phyloP scores from a whole-genome alignment of 306 rosid species.

The apple (Malus domestica) region DNA sequence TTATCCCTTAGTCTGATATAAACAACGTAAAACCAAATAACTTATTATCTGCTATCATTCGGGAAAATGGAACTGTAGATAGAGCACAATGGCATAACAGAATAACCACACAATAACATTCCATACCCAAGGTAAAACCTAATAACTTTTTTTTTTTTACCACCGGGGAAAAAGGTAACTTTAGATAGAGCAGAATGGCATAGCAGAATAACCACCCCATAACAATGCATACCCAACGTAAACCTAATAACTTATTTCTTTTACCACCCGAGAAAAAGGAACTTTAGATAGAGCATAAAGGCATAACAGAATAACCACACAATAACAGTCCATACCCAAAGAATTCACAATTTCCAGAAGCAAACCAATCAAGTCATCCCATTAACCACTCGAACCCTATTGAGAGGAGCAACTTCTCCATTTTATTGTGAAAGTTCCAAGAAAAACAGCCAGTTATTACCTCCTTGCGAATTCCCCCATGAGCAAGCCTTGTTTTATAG shows the following conservation, averaged over 20 bases:
- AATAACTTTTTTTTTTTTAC: too few relatives aligned
- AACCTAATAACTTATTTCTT: too few relatives aligned
- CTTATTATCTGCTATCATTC: neutral
- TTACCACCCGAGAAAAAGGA: too few relatives aligned
- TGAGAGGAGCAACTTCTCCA: neutral
- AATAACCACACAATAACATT: neutral
- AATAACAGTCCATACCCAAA: too few relatives aligned
- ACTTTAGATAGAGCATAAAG: too few relatives aligned
- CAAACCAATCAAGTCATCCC: neutral
- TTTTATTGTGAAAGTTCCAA: neutral
- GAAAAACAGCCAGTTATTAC: constrained; percentile 35
- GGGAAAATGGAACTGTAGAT: neutral
- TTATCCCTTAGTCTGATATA: neutral
- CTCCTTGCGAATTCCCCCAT: constrained; percentile 88
- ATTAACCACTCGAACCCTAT: neutral
- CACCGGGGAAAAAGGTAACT: neutral
- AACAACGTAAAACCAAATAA: neutral
- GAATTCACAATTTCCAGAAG: neutral
- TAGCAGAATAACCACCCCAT: neutral
- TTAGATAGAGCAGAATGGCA: neutral
- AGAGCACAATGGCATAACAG: neutral
- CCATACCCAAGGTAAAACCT: neutral
- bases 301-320: too few relatives aligned
- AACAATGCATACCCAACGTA: too few relatives aligned
- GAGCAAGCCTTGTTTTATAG: constrained; percentile 86